Evolutionary conservation across 2,329 filamentous ascomycete species (phyloP).

Genomic region (Scytalidium sp.): DNA sequence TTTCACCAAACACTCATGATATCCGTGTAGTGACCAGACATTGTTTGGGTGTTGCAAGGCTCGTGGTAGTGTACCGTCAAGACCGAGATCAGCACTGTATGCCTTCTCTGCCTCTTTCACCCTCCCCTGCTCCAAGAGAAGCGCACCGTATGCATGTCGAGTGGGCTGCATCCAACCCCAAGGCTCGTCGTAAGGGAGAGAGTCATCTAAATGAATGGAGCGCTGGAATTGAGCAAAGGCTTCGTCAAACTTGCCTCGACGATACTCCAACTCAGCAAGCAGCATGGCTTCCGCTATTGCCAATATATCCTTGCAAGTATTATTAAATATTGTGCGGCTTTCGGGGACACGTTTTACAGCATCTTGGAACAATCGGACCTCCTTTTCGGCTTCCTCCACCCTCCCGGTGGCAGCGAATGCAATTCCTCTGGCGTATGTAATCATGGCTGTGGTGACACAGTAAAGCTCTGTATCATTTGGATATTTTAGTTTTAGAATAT

Average conservation of each 20-base stretch:
- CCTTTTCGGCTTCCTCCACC: slow-evolving; percentile 49
- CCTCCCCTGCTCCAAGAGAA: slow-evolving; percentile 65
- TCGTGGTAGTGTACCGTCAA: slow-evolving; percentile 58
- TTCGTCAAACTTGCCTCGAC: slow-evolving; percentile 50
- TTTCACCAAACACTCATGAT: slow-evolving; percentile 63
- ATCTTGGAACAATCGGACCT: slow-evolving; percentile 48
- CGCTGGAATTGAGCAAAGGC: slow-evolving; percentile 59
- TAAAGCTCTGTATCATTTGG: slow-evolving; percentile 61
- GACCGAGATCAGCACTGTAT: slow-evolving; percentile 60
- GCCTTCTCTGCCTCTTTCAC: slow-evolving; percentile 52
- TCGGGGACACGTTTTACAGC: slow-evolving; percentile 50
- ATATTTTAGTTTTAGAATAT: slow-evolving; percentile 54
- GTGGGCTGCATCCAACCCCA: slow-evolving; percentile 80
- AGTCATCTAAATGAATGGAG: slow-evolving; percentile 59
- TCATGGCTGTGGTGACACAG: slow-evolving; percentile 66
- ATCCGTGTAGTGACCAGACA: slow-evolving; percentile 72
- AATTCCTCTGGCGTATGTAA: slow-evolving; percentile 65
- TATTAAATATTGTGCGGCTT: slow-evolving; percentile 67
- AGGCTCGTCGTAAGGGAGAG: slow-evolving; percentile 67
- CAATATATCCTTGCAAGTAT: slow-evolving; percentile 61
- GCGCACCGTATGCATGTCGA: slow-evolving; percentile 66
- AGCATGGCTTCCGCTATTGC: slow-evolving; percentile 63
- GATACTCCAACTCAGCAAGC: slow-evolving; percentile 71
- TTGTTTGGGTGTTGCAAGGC: slow-evolving; percentile 68
- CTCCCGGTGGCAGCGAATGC: slow-evolving; percentile 58